These are phyloP conservation scores for Furcasterigmium furcatum DNA, from an alignment of 2,329 filamentous ascomycete species.

Conservation along the genomic window DNA sequence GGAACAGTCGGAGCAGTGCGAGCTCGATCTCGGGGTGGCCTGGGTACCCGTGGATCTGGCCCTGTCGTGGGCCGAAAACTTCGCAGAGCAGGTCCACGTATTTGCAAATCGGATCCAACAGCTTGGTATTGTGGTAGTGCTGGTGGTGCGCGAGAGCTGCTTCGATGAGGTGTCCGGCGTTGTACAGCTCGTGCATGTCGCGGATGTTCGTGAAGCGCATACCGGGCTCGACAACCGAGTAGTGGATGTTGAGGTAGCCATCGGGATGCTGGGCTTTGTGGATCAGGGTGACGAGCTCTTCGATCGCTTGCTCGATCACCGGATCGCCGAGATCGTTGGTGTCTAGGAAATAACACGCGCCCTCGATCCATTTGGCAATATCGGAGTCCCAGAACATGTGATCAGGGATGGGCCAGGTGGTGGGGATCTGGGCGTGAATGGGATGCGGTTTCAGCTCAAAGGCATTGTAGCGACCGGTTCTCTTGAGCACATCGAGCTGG, in stretches of 20 bases:
- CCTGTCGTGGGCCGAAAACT: too few relatives aligned
- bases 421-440: too few relatives aligned
- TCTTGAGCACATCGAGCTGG: too few relatives aligned
- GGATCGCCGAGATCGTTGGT: constrained; percentile 36
- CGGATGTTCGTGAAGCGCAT: constrained; percentile 55
- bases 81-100: too few relatives aligned
- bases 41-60: too few relatives aligned
- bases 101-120: constrained; percentile 50
- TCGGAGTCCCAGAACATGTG: constrained; percentile 58
- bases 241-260: constrained; percentile 63
- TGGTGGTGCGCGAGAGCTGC: constrained; percentile 54
- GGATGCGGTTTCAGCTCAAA: too few relatives aligned
- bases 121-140: constrained; percentile 44
- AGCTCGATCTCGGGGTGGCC: too few relatives aligned
- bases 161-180: constrained; percentile 59
- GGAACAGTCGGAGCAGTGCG: too few relatives aligned
- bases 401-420: constrained; percentile 55
- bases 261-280: constrained; percentile 52
- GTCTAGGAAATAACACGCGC: constrained; percentile 53
- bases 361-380: constrained; percentile 60
- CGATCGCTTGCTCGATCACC: constrained; percentile 45
- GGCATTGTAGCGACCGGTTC: too few relatives aligned
- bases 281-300: constrained; percentile 57
- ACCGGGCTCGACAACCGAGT: constrained; percentile 53
- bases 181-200: constrained; percentile 62